phyloP scores from a whole-genome alignment of 805 yeast genomes.

The Kodamaea hsintzibuensis region DNA sequence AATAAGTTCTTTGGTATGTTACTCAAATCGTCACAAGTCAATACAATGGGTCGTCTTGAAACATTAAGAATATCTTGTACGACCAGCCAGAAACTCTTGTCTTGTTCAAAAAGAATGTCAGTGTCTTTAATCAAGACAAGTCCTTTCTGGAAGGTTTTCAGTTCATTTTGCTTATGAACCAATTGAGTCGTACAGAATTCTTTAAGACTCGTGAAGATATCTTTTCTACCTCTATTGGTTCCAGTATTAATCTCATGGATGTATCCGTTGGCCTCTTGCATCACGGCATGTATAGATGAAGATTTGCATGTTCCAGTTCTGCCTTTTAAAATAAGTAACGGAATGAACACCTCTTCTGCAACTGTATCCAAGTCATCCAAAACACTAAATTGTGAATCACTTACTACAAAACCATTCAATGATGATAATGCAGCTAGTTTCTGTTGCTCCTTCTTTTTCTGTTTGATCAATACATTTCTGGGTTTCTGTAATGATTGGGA shows the following conservation, averaged over 20 bases:
- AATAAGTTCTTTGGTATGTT: conserved; percentile 50
- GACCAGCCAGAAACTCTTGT: conserved; percentile 78
- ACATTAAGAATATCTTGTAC: conserved; percentile 59
- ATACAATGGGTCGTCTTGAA: conserved; percentile 67
- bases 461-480: conserved; percentile 28
- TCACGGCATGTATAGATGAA: conserved; percentile 65
- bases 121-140: conserved; percentile 83
- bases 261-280: conserved; percentile 62
- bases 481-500: conserved; percentile 33
- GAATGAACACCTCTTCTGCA: conserved; percentile 50
- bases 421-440: conserved; percentile 14
- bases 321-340: conserved; percentile 69
- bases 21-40: conserved; percentile 57
- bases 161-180: conserved; percentile 51
- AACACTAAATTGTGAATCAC: conserved; percentile 24
- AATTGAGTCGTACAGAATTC: conserved; percentile 85
- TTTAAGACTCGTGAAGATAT: conserved; percentile 59
- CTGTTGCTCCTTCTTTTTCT: conserved; percentile 22
- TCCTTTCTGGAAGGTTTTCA: conserved; percentile 50
- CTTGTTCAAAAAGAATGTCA: conserved; percentile 75
- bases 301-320: conserved; percentile 79
- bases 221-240: conserved; percentile 71
- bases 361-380: conserved; percentile 22
- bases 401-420: conserved; percentile 41
- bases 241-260: conserved; percentile 81